These are phyloP conservation scores for Naganishia randhawae DNA, from an alignment of 768 basidiomycete genomes.

Conservation along the genomic window DNA sequence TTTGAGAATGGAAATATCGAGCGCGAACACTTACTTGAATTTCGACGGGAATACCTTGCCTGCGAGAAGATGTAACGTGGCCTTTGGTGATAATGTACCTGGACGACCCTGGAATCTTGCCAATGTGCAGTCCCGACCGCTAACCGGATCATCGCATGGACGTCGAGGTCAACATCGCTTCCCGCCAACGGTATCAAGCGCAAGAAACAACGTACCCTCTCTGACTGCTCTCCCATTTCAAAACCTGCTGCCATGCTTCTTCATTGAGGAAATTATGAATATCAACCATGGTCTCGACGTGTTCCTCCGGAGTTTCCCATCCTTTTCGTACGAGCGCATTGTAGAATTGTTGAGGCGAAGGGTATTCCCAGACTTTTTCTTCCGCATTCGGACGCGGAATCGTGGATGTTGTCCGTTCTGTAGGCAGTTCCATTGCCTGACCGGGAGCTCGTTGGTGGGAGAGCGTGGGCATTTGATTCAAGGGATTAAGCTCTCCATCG, in stretches of 20 bases:
- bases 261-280: constrained; percentile 99
- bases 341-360: constrained; percentile 95
- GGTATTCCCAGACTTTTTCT: constrained; percentile 75
- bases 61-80: constrained; percentile 75
- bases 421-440: constrained; percentile 64
- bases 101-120: constrained; percentile 84
- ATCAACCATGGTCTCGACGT: constrained; percentile 90
- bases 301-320: constrained; percentile 94
- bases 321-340: constrained; percentile 95
- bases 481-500: constrained; percentile 57
- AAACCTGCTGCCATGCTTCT: constrained; percentile 88
- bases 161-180: background rate
- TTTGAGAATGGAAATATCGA: background rate
- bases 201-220: constrained; percentile 55
- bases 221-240: constrained; percentile 81
- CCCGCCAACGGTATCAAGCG: background rate
- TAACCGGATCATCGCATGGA: constrained; percentile 44
- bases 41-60: constrained; percentile 82
- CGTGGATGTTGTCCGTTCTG: constrained; percentile 69
- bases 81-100: constrained; percentile 91
- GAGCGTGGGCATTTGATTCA: constrained; percentile 85
- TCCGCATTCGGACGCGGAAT: constrained; percentile 64
- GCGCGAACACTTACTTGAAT: constrained; percentile 67
- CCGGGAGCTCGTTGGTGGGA: constrained; percentile 64
- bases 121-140: constrained; percentile 67